Evolutionary conservation across 208 protist genomes (phyloP), one percentile per base, ranked within the genome.

Genomic region (Acanthamoeba healyi): DNA sequence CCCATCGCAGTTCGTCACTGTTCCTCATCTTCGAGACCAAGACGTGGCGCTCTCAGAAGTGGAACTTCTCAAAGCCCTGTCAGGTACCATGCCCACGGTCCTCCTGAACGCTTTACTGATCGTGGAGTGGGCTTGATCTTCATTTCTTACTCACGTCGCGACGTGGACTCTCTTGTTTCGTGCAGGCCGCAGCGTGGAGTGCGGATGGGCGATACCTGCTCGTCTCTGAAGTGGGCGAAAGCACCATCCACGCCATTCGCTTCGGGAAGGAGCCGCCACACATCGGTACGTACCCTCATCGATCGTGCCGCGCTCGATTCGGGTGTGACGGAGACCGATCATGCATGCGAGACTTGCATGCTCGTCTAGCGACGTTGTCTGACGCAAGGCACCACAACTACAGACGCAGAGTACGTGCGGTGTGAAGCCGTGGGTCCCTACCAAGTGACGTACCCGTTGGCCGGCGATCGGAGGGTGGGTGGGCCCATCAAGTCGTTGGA

Each of bases 21-120:
- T 87, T 87, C 22, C 36, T 87, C 17, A 32, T 87, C 17, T 87
- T 51, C 32, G 79, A 87, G 79, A 87, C 79, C 1, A 87, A 87
- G 44, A 87, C 79, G 32, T 87, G 79, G 79, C 2, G 32, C 7
- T 10, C 12, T 22, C 79, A 87, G 29, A 87, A 87, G 32, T 87
- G 79, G 79, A 51, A 51, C 40, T 87, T 87, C 36, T 58, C 36
- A n/a, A 61, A 61, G 79, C 79, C 79, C 1, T 87, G 79, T 36
- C 79, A 87, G 74, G 74, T 84, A 24, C 44, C 36, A 38, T 15
- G 15, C 24, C 32, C 4, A 4, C 65, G 14, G 1, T 40, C 65
- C 10, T 40, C 7, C 65, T 82, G 12, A 40, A 29, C 72, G 17
- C n/a, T 46, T 29, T 44, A n/a, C n/a, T n/a, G n/a, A n/a, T n/a